These are phyloP conservation scores for Anethum foeniculum DNA, from an alignment of 140 eudicot species.

Conservation along the genomic window DNA sequence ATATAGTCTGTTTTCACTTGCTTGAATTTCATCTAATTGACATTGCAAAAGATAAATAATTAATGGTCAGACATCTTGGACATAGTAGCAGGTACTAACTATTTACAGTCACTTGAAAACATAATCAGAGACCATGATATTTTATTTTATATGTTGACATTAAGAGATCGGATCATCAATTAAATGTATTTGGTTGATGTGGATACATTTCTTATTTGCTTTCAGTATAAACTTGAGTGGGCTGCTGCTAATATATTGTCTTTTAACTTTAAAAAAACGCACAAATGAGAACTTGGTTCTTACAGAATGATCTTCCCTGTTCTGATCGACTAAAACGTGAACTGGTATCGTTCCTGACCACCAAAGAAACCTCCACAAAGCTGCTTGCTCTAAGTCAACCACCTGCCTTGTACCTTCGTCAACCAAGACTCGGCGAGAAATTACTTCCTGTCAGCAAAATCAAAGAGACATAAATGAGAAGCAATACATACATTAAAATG, in stretches of 20 bases:
- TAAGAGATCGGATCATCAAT: background rate
- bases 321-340: slow-evolving; percentile 90
- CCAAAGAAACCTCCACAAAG: slow-evolving; percentile 91
- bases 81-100: background rate
- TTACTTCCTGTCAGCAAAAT: slow-evolving; percentile 56
- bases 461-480: background rate
- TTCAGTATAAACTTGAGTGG: background rate
- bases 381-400: slow-evolving; percentile 95
- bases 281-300: slow-evolving; percentile 15
- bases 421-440: slow-evolving; percentile 69
- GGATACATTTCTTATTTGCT: background rate
- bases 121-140: background rate
- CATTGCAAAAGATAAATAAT: background rate
- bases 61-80: background rate
- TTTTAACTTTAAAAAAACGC: background rate
- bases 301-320: slow-evolving; percentile 82
- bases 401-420: slow-evolving; percentile 90
- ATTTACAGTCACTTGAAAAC: background rate
- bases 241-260: background rate
- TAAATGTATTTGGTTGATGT: background rate
- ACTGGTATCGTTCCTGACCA: slow-evolving; percentile 94
- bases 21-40: slow-evolving; percentile 68
- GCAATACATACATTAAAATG: background rate
- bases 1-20: slow-evolving; percentile 83
- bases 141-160: background rate